Evolutionary conservation across 1,284 basidiomycete genomes (phyloP), one percentile per base, ranked within the genome.

Genomic region (Lignosus rhinocerotis): DNA sequence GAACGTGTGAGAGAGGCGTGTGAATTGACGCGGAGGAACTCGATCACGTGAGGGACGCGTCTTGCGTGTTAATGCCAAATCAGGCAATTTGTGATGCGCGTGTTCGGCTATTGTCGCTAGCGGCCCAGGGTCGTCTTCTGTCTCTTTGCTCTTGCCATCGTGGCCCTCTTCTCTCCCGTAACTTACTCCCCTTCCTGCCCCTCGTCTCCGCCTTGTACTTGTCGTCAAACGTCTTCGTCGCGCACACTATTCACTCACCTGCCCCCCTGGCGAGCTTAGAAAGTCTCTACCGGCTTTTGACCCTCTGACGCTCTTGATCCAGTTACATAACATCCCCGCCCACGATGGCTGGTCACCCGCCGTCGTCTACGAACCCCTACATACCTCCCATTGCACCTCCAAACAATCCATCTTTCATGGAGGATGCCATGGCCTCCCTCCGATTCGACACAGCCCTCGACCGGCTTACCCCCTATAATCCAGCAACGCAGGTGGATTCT

Each of bases 401-500:
- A n/a, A 53, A 39, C 25, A 30, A 48, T 9, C 34, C 47, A 3
- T 46, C 55, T 1, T 45, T 42, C 16, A 51, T 58, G 52, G 47
- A 54, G 45, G 48, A 48, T 17, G 52, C 52, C 6, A 54, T 58
- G 42, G 38, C 57, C 9, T 45, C 52, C n/a, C 52, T 54, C 6
- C 39, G 39, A 16, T 58, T 50, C 48, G 46, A 58, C 30, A 41
- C 38, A 4, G 42, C 52, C 39, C 32, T 11, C 48, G 31, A 51
- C 45, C 14, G 32, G 19, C 32, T 41, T 41, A 45, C 38, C 43
- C 6, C 25, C n/a, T 17, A 32, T 12, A 30, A 41, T 19, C 48
- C 33, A 6, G 17, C 79, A 21, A 14, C n/a, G n/a, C 84, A 87
- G 70, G 85, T 87, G 72, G 79, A 81, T 49, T 77, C 84, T 14